Evolutionary conservation across 2,329 filamentous ascomycete genomes (phyloP).

Genomic region (Penicillium sp.): DNA sequence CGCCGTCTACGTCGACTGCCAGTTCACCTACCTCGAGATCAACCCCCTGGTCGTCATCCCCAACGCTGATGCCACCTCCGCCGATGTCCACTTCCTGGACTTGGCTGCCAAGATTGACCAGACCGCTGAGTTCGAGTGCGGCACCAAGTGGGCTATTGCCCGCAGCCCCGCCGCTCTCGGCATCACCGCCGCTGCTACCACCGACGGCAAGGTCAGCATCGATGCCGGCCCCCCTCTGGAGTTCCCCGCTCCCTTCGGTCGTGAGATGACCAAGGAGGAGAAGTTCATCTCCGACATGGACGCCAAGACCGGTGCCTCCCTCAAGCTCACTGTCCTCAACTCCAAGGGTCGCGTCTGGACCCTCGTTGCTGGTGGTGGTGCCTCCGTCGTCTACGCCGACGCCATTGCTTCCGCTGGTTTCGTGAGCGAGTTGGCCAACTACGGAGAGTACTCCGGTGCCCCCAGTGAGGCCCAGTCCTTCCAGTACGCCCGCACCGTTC

Average conservation of each 20-base stretch:
- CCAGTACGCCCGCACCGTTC: slow-evolving; percentile 96
- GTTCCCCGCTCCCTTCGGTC: slow-evolving; percentile 97
- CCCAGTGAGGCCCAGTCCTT: slow-evolving; percentile 98
- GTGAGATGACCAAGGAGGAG: slow-evolving; percentile 98
- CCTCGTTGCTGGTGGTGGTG: slow-evolving; percentile 97
- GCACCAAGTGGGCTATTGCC: slow-evolving; percentile 97
- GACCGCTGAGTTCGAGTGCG: slow-evolving; percentile 98
- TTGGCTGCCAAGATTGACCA: slow-evolving; percentile 98
- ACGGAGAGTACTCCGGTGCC: slow-evolving; percentile 98
- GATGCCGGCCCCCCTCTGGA: slow-evolving; percentile 98
- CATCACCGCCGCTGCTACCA: slow-evolving; percentile 66
- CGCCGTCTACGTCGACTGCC: slow-evolving; percentile 98
- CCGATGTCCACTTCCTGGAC: slow-evolving; percentile 96
- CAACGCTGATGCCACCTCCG: slow-evolving; percentile 87
- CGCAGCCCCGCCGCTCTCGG: slow-evolving; percentile 87
- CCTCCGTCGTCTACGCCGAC: slow-evolving; percentile 97
- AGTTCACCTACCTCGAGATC: slow-evolving; percentile 99
- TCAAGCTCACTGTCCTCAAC: slow-evolving; percentile 98
- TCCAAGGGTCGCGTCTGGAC: slow-evolving; percentile 92
- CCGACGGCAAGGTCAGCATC: slow-evolving; percentile 79
- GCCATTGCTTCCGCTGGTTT: slow-evolving; percentile 96
- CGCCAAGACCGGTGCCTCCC: slow-evolving; percentile 97
- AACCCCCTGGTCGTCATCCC: slow-evolving; percentile 98
- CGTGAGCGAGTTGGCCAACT: slow-evolving; percentile 96
- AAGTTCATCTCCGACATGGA: slow-evolving; percentile 98